Evolutionary conservation across 164 flowering plant genomes (phyloP).

Genomic region (Nelumbo lutea): DNA sequence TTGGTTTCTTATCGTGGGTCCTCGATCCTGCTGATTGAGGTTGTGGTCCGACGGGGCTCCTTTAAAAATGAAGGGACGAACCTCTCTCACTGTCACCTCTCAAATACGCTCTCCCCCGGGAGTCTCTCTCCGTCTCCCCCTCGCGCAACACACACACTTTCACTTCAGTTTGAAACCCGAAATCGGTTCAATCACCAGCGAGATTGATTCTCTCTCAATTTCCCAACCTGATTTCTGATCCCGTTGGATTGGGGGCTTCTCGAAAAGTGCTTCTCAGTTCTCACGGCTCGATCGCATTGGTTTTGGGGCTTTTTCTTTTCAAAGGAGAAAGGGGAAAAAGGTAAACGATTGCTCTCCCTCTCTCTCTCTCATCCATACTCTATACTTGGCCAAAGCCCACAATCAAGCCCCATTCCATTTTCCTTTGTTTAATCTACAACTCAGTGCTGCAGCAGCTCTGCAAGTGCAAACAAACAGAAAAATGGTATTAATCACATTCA

Average conservation of each 20-base stretch:
- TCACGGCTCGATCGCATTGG: not conserved
- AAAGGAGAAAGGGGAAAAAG: too few relatives aligned
- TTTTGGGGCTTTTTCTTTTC: not conserved
- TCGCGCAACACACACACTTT: too few relatives aligned
- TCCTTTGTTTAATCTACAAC: not conserved
- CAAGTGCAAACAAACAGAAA: too few relatives aligned
- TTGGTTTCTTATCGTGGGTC: not conserved
- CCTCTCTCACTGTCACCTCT: too few relatives aligned
- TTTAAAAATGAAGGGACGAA: not conserved
- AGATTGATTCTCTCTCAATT: too few relatives aligned
- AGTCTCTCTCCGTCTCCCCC: too few relatives aligned
- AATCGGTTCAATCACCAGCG: too few relatives aligned
- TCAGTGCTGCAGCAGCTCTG: too few relatives aligned
- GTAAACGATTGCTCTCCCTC: conserved; percentile 5
- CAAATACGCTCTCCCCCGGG: too few relatives aligned
- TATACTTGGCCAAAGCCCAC: not conserved
- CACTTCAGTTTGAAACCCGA: too few relatives aligned
- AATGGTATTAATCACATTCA: too few relatives aligned
- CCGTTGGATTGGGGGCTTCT: not conserved
- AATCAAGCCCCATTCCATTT: not conserved
- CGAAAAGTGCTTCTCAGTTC: not conserved
- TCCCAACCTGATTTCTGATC: too few relatives aligned
- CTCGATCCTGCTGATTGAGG: not conserved
- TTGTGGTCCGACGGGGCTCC: not conserved
- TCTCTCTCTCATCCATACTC: conserved; percentile 1